phyloP scores from a whole-genome alignment of 495 filamentous ascomycete species.

The Penicillium pulvis region DNA sequence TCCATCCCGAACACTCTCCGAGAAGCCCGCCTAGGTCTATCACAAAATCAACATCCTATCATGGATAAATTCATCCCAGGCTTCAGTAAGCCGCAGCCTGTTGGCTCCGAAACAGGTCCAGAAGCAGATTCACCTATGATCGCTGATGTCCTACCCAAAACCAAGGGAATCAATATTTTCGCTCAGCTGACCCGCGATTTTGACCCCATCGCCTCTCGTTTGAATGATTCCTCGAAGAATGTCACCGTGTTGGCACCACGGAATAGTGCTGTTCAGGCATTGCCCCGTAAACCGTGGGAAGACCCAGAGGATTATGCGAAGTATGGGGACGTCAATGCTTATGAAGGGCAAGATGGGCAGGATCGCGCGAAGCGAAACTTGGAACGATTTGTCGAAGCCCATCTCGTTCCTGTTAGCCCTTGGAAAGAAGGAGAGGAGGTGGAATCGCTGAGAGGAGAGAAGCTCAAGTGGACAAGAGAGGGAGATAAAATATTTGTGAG shows the following conservation, averaged over 20 bases:
- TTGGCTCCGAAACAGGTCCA: constrained; percentile 12
- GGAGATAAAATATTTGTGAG: constrained; percentile 72
- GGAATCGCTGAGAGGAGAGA: constrained; percentile 67
- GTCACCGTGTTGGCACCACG: constrained; percentile 88
- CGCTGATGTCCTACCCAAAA: constrained; percentile 83
- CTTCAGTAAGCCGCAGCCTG: constrained; percentile 39
- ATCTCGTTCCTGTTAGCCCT: constrained; percentile 74
- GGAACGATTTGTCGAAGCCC: constrained; percentile 81
- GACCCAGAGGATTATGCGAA: constrained; percentile 75
- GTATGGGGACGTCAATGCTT: constrained; percentile 70
- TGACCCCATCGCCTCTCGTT: constrained; percentile 65
- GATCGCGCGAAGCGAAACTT: constrained; percentile 80
- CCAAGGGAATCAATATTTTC: constrained; percentile 84
- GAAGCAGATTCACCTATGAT: constrained; percentile 55
- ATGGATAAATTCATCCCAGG: constrained; percentile 34
- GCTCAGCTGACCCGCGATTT: constrained; percentile 83
- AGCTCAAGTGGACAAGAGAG: constrained; percentile 80
- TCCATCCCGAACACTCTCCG: constrained; percentile 9
- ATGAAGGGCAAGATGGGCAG: constrained; percentile 75
- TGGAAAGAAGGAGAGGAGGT: constrained; percentile 79
- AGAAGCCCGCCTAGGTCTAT: constrained; percentile 17
- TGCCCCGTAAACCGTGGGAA: constrained; percentile 95
- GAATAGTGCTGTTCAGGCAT: constrained; percentile 74
- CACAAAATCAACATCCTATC: constrained; percentile 33
- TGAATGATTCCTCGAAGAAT: constrained; percentile 69